Base-by-base conservation (phyloP, 305 asterid species). In the Striga hermonthica region DNA sequence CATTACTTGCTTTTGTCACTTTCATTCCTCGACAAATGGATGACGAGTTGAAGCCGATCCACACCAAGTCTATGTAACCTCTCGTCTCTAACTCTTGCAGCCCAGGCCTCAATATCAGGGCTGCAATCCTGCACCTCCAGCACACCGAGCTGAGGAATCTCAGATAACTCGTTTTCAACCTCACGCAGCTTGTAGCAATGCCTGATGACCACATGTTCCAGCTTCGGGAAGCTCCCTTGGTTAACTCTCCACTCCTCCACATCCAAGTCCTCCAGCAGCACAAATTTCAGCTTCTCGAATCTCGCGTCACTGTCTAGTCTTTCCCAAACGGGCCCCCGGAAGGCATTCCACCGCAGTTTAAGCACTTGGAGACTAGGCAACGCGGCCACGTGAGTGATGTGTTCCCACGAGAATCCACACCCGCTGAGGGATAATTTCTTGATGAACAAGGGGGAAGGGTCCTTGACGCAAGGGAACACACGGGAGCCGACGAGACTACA, bases 351-450 rank as follows among this genome's bases (percentile, higher is more conserved):
- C 5, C 68, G 34, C 53, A 72, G 34, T 50, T 72, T 65, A 12
- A 67, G 49, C 11, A 56, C 73, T 40, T 65, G n/a, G 7, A 74
- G 76, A 5, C 28, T 10, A 31, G 80, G 77, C 31, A 71, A n/a
- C 0, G 0, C 8, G 28, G 15, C 4, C n/a, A 71, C 9, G 3
- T 7, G 22, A n/a, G 0, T 6, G 69, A 75, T 66, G 38, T 70
- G 12, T 34, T 70, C n/a, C 79, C 72, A 69, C 0, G 66, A 43
- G 37, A 60, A 45, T 45, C 34, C 34, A 12, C 68, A 63, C 8
- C 55, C 52, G 0, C 63, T 38, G 59, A 70, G 39, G 37, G 58
- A 53, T 40, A 68, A 3, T 52, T 58, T 68, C 13, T 5, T 60
- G 34, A 72, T 31, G 14, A 34, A 37, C 39, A 1, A 0, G 7